Conservation (phyloP, 495 filamentous ascomycete species). For the Aspergillus bertholletiae region DNA sequence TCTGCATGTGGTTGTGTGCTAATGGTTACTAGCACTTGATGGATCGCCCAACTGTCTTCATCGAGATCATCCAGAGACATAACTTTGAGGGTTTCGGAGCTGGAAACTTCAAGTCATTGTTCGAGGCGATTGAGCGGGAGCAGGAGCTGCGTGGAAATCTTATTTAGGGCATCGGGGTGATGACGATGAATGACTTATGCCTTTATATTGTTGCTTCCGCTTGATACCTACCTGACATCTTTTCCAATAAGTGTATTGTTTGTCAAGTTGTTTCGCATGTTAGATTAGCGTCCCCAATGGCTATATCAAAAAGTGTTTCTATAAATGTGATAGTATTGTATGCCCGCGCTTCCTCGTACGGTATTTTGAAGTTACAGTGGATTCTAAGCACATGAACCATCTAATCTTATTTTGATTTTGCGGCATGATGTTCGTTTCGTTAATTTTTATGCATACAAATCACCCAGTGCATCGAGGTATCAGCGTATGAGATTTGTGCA, state of each 20-base stretch:
- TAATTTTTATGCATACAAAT: too few species aligned
- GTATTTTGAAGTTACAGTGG: too few species aligned
- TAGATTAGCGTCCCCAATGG: background rate
- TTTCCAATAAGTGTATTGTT: background rate
- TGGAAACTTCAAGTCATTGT: slow-evolving; percentile 91
- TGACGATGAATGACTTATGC: background rate
- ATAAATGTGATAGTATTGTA: background rate
- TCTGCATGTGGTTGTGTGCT: slow-evolving; percentile 9
- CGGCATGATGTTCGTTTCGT: too few species aligned
- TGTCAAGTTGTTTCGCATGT: background rate
- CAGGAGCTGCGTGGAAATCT: slow-evolving; percentile 81
- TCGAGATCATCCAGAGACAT: slow-evolving; percentile 88
- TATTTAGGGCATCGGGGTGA: slow-evolving; percentile 19
- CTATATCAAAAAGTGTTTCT: background rate
- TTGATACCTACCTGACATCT: background rate
- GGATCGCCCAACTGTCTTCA: slow-evolving; percentile 89
- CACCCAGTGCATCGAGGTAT: too few species aligned
- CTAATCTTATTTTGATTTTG: too few species aligned
- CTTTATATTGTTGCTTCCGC: background rate
- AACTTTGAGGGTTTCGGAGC: slow-evolving; percentile 88
- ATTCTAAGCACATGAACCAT: too few species aligned
- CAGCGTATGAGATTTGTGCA: too few species aligned
- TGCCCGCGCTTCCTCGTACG: too few species aligned
- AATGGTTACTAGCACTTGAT: slow-evolving; percentile 62
- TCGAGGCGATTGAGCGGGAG: slow-evolving; percentile 89